These are phyloP conservation scores for Trichoderma cornu-damae DNA, from an alignment of 2,329 filamentous ascomycete genomes.

Conservation along the genomic window DNA sequence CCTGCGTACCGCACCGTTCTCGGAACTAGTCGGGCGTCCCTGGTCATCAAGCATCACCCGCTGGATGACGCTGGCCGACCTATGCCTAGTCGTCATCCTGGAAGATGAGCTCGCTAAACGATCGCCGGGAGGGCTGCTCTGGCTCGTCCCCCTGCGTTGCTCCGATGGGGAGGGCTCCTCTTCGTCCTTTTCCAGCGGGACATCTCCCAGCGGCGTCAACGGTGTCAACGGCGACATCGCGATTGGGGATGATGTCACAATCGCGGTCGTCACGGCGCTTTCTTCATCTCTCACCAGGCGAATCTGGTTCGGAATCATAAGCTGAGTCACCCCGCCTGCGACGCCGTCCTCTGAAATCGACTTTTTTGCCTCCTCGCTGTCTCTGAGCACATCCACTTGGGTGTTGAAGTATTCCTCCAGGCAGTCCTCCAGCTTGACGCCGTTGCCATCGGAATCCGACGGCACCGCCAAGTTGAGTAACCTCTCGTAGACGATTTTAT, in stretches of 20 bases:
- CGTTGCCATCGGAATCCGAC: slow-evolving; percentile 61
- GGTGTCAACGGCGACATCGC: slow-evolving; percentile 28
- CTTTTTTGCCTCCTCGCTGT: slow-evolving; percentile 54
- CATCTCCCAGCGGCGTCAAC: slow-evolving; percentile 15
- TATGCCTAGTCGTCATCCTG: slow-evolving; percentile 36
- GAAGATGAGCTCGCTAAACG: neutral
- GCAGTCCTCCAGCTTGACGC: slow-evolving; percentile 81
- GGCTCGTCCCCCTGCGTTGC: slow-evolving; percentile 6
- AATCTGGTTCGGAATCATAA: slow-evolving; percentile 32
- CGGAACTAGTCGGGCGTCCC: slow-evolving; percentile 40
- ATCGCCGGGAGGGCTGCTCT: neutral
- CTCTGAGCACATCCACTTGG: slow-evolving; percentile 78
- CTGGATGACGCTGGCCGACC: slow-evolving; percentile 58
- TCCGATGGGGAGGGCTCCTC: neutral
- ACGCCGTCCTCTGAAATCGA: slow-evolving; percentile 28
- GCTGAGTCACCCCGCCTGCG: slow-evolving; percentile 24
- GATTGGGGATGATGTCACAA: slow-evolving; percentile 32
- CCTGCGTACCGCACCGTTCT: slow-evolving; percentile 39
- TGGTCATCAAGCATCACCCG: slow-evolving; percentile 51
- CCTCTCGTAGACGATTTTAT: slow-evolving; percentile 90
- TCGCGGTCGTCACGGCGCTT: slow-evolving; percentile 30
- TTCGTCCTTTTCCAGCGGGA: neutral
- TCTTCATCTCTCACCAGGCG: slow-evolving; percentile 34
- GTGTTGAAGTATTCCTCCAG: slow-evolving; percentile 95
- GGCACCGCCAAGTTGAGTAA: slow-evolving; percentile 89